Evolutionary conservation across 805 yeast genomes (phyloP), one percentile per base, ranked within the genome.

Genomic region (Candida tallmaniae): DNA sequence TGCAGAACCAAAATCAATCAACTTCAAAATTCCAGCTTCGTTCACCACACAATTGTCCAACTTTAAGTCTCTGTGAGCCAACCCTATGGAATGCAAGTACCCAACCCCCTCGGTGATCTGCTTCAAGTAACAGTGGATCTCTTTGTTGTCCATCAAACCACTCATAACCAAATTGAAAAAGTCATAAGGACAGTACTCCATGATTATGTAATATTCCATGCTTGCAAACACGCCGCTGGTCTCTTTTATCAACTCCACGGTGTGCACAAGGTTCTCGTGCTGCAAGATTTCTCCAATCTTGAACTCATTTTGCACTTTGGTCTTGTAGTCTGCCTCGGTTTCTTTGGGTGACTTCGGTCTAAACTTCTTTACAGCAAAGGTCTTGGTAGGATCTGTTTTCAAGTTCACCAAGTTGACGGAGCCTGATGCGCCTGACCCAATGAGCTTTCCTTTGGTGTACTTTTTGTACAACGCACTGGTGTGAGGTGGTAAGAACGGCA

Each of bases 391-490:
- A 44, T 79, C 80, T 0, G 73, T 55, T 20, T 74, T 68, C 34
- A 83, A 73, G 39, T 76, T 75, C 39, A 88, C 82, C 34, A 86
- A 70, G 27, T 83, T 74, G n/a, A 89, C 97, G 0, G 93, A 81
- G 2, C 97, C 97, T 16, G 95, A 89, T 1, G 97, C 97, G 10
- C 97, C 97, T 38, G 89, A 78, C 15, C 97, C 97, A 32, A 87
- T 65, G 15, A 81, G 65, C 42, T 73, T 73, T 9, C 94, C 94
- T 16, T 77, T 68, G 5, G 53, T 39, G 57, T 86, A 87, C 47
- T 82, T 80, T 34, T 76, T 45, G 35, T 50, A 55, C 16, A 65
- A 40, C 7, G 50, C 51, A 12, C 61, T 46, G 38, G 41, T 34
- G 34, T 48, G 53, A 24, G 31, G 39, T 12, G 47, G 51, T 24